Evolutionary conservation across 371 early-diverging fungal genomes (phyloP).

Genomic region (Mucor indicus): DNA sequence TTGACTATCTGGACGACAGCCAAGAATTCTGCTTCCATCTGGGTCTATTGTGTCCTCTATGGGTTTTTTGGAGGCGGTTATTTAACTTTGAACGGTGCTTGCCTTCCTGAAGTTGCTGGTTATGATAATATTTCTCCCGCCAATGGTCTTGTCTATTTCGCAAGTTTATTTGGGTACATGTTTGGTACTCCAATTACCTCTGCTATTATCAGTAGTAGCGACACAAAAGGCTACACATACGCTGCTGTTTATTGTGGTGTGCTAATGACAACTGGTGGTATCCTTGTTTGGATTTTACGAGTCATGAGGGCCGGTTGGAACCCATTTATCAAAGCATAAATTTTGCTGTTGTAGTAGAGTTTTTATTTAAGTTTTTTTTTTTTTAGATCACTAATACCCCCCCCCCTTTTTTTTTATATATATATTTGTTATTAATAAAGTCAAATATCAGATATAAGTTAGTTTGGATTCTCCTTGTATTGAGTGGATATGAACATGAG

Average conservation of each 20-base stretch:
- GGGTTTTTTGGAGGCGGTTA: conserved; percentile 61
- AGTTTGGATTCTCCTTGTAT: conserved; percentile 11
- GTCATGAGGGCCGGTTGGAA: conserved; percentile 27
- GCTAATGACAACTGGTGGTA: conserved; percentile 22
- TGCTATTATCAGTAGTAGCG: conserved; percentile 25
- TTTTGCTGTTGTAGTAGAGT: no score
- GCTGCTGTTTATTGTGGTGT: conserved; percentile 22
- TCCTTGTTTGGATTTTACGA: conserved; percentile 23
- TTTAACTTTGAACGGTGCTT: conserved; percentile 45
- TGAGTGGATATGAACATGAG: conserved; percentile 6
- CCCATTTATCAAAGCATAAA: conserved; percentile 7
- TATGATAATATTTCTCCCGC: conserved; percentile 42
- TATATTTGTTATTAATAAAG: neutral
- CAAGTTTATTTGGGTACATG: conserved; percentile 45
- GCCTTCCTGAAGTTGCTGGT: conserved; percentile 47
- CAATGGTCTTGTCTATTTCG: conserved; percentile 46
- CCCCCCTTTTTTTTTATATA: neutral
- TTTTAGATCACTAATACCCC: neutral
- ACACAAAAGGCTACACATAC: conserved; percentile 17
- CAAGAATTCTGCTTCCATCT: conserved; percentile 31
- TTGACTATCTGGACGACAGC: conserved; percentile 41
- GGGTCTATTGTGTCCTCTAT: conserved; percentile 40
- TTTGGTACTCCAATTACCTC: conserved; percentile 56
- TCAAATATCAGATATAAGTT: neutral
- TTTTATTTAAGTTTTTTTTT: neutral